Percentiles rank a stretch among this genome's conserved stretches.
These are phyloP conservation scores for Yamadazyma mexicana DNA, from an alignment of 1,139 yeast genomes.

Conservation along the genomic window DNA sequence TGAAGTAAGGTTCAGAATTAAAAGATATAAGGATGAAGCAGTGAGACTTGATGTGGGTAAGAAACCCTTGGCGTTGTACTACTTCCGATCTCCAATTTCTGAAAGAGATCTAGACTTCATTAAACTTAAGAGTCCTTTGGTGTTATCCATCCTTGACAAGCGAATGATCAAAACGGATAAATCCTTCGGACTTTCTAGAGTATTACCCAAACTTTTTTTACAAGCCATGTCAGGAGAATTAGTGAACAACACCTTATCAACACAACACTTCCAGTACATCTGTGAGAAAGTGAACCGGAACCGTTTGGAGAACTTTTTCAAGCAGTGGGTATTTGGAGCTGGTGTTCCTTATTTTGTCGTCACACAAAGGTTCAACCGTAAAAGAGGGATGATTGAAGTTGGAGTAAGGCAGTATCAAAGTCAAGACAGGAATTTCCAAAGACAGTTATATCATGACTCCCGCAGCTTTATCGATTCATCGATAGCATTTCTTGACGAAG, in stretches of 20 bases:
- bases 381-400: constrained; percentile 92
- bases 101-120: constrained; percentile 61
- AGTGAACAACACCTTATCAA: constrained; percentile 73
- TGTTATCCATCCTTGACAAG: constrained; percentile 78
- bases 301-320: constrained; percentile 78
- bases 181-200: constrained; percentile 88
- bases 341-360: constrained; percentile 90
- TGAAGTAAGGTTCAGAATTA: constrained; percentile 72
- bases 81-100: constrained; percentile 67
- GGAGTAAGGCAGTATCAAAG: constrained; percentile 87
- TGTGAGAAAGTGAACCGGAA: constrained; percentile 94
- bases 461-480: constrained; percentile 50
- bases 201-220: constrained; percentile 83
- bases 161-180: constrained; percentile 96
- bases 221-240: constrained; percentile 97
- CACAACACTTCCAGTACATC: constrained; percentile 83
- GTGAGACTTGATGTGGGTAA: constrained; percentile 77
- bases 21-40: constrained; percentile 61
- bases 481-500: constrained; percentile 39
- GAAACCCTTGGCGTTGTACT: constrained; percentile 75
- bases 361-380: constrained; percentile 89
- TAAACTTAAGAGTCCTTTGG: constrained; percentile 80
- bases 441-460: constrained; percentile 17
- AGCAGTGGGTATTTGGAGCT: constrained; percentile 88
- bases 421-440: constrained; percentile 43